Evolutionary conservation across 495 filamentous ascomycete species (phyloP), one percentile per base, ranked within the genome.

Genomic region (Neurospora hispaniola): DNA sequence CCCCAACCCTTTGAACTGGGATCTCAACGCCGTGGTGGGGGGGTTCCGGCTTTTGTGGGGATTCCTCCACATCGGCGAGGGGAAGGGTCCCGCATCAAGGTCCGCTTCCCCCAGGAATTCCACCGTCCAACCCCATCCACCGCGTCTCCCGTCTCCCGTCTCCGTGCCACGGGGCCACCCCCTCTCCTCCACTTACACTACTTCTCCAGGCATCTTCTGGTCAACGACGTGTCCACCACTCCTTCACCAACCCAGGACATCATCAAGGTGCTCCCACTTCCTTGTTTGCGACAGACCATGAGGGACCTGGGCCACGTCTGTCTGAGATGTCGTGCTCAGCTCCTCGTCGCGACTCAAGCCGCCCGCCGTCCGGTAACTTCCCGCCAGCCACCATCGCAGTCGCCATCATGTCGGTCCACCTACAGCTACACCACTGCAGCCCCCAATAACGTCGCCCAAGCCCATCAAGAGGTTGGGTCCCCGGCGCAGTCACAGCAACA

Each of bases 301-400:
- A 76, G 75, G 20, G 77, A 79, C 59, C 73, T 80, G 35, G 75
- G 72, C 11, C 71, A 73, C 39, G 74, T 81, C 59, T 81, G 79
- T 48, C 75, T 81, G 42, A 73, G 76, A 43, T 81, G 79, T 68
- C 76, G 75, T 20, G 48, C 76, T 42, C 54, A 72, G 43, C 59
- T 73, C 12, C 68, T 75, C 38, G 72, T 71, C 69, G 69, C 75
- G 5, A 31, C 73, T 27, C 66, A 59, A 39, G 44, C 73, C 8
- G 35, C 43, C 71, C 18, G 44, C 66, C 66, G 46, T 54, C 68
- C 66, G 40, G 39, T 10, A 7, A 35, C 71, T 31, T 39, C 66
- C 48, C 41, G 40, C 42, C 38, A 27, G 48, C 42, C 44, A 62
- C 43, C 71, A 27, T 27, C 44, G 5, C 71, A 41, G 31, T 11